phyloP scores from a whole-genome alignment of 108 stramenopile genomes.

The Nitzschia putrida region DNA sequence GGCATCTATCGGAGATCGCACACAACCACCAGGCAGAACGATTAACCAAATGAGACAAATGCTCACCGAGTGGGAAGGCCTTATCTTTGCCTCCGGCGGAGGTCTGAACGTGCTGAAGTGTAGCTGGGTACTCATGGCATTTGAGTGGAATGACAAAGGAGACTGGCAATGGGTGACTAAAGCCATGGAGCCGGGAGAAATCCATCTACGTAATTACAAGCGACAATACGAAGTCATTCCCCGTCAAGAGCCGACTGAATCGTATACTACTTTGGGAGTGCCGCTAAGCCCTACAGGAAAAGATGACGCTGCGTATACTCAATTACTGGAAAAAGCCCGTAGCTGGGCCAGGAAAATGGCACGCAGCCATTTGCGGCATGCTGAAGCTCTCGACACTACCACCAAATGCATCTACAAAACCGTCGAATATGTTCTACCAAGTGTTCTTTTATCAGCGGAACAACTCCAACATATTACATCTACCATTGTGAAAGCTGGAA shows the following conservation, averaged over 20 bases:
- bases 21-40: background rate
- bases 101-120: background rate
- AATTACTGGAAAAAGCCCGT: background rate
- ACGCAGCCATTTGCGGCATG: background rate
- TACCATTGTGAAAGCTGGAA: background rate
- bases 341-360: background rate
- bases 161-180: background rate
- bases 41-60: background rate
- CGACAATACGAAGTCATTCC: background rate
- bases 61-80: background rate
- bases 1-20: background rate
- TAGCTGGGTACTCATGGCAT: background rate
- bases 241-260: background rate
- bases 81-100: background rate
- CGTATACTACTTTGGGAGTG: background rate
- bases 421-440: background rate
- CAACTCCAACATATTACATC: background rate
- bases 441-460: background rate
- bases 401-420: background rate
- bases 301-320: background rate
- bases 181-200: background rate
- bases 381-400: background rate
- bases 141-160: background rate
- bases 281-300: background rate
- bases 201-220: background rate